Percentiles rank a stretch among this genome's conserved stretches.
Conservation (phyloP, 2,329 filamentous ascomycete genomes). For the Aspergillus sp. region DNA sequence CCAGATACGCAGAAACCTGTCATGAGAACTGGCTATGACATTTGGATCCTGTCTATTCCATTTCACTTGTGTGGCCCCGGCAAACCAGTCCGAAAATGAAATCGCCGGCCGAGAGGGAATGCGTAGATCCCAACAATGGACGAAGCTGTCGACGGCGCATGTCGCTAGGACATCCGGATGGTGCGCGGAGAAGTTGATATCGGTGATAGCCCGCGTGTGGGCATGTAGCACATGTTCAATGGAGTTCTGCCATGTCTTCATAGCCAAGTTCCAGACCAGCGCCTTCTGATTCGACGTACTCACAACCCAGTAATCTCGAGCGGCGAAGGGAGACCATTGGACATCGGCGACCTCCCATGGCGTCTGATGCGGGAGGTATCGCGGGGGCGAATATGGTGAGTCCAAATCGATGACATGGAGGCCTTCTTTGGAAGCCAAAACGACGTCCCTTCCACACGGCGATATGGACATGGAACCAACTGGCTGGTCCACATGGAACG, state of each 20-base stretch:
- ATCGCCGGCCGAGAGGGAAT: slow-evolving; percentile 69
- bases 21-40: slow-evolving; percentile 85
- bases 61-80: slow-evolving; percentile 91
- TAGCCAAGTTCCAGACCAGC: slow-evolving; percentile 86
- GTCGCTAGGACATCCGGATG: slow-evolving; percentile 87
- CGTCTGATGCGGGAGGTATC: slow-evolving; percentile 78
- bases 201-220: slow-evolving; percentile 84
- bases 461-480: slow-evolving; percentile 93
- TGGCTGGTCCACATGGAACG: slow-evolving; percentile 73
- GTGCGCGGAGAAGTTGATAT: slow-evolving; percentile 93
- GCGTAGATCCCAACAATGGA: slow-evolving; percentile 88
- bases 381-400: slow-evolving; percentile 80
- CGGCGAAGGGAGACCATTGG: slow-evolving; percentile 93
- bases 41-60: slow-evolving; percentile 87
- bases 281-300: slow-evolving; percentile 94
- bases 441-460: slow-evolving; percentile 84
- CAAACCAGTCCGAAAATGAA: slow-evolving; percentile 89
- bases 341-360: slow-evolving; percentile 96
- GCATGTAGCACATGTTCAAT: slow-evolving; percentile 87
- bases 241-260: slow-evolving; percentile 67
- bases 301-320: slow-evolving; percentile 86
- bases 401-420: slow-evolving; percentile 90
- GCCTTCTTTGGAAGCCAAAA: slow-evolving; percentile 84
- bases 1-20: slow-evolving; percentile 85
- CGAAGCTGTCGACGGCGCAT: slow-evolving; percentile 88